A percentile compares a stretch with the other conserved stretches of the same genome.
Evolutionary conservation across 768 basidiomycete species (phyloP).

Genomic region (Agrocybe chaxingu): DNA sequence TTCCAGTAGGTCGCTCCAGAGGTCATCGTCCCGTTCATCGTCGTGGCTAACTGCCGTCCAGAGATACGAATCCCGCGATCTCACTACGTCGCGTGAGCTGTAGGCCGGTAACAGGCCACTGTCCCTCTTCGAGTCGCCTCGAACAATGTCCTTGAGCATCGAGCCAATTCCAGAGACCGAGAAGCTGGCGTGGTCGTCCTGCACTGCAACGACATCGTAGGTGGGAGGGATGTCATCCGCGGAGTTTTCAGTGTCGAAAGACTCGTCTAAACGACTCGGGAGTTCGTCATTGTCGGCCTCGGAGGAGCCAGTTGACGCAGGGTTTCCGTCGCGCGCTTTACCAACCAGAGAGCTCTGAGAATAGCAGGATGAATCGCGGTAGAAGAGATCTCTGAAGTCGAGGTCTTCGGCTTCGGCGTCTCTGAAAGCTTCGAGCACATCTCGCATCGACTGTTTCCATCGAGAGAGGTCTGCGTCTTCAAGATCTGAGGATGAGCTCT

Average conservation of each 20-base stretch:
- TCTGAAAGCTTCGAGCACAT: conserved; percentile 9
- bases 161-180: neutral
- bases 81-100: neutral
- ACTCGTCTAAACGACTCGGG: conserved; percentile 4
- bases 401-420: conserved; percentile 9
- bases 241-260: conserved; percentile 6
- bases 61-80: neutral
- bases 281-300: neutral
- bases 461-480: neutral
- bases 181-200: conserved; percentile 1
- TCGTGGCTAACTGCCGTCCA: neutral
- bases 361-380: conserved; percentile 5
- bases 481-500: neutral
- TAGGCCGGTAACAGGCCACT: neutral
- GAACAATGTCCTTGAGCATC: conserved; percentile 1
- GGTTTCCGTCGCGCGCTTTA: neutral
- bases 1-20: conserved; percentile 8
- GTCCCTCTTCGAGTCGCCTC: neutral
- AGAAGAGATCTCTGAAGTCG: conserved; percentile 12
- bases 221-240: conserved; percentile 4
- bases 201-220: conserved; percentile 2
- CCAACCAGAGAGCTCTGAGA: conserved; percentile 6
- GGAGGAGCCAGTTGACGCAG: neutral
- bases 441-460: conserved; percentile 6
- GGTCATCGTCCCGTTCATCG: conserved; percentile 3